Conservation (phyloP, 805 yeast species). For the Ogataea wickerhamii region DNA sequence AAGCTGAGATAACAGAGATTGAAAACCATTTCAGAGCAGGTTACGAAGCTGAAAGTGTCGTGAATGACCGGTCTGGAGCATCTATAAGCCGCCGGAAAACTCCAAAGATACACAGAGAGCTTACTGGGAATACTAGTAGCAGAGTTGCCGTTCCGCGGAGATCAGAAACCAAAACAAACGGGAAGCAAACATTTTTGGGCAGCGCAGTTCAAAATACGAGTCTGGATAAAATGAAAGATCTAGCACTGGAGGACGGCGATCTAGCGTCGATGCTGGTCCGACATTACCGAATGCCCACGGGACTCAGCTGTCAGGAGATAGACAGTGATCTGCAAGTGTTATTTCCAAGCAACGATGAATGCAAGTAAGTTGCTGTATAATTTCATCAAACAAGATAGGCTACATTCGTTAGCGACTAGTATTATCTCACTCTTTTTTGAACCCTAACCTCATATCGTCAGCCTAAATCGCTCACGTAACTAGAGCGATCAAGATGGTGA, state of each 20-base stretch:
- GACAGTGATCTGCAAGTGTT: conserved; percentile 25
- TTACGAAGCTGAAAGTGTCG: background rate
- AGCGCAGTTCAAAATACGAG: background rate
- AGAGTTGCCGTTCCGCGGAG: background rate
- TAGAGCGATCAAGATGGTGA: too few relatives aligned
- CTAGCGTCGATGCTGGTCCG: conserved; percentile 22
- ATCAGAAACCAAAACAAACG: background rate
- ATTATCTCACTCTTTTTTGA: too few relatives aligned
- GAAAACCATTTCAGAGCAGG: conserved; percentile 16
- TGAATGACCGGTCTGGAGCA: background rate
- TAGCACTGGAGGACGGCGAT: conserved; percentile 18
- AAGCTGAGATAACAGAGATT: conserved; percentile 17
- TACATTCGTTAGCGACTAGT: too few relatives aligned
- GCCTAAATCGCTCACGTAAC: too few relatives aligned
- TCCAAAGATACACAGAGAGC: background rate
- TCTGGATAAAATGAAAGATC: background rate
- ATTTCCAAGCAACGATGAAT: conserved; percentile 3
- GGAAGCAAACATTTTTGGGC: background rate
- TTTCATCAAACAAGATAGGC: too few relatives aligned
- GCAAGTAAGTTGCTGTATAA: too few relatives aligned
- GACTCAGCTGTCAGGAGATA: conserved; percentile 25
- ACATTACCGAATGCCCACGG: conserved; percentile 28
- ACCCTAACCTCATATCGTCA: too few relatives aligned
- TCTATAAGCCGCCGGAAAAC: background rate
- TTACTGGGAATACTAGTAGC: background rate